Percentiles rank a stretch among this genome's conserved stretches.
phyloP scores from a whole-genome alignment of 2,329 filamentous ascomycete species.

The Pochonia chlamydosporia region DNA sequence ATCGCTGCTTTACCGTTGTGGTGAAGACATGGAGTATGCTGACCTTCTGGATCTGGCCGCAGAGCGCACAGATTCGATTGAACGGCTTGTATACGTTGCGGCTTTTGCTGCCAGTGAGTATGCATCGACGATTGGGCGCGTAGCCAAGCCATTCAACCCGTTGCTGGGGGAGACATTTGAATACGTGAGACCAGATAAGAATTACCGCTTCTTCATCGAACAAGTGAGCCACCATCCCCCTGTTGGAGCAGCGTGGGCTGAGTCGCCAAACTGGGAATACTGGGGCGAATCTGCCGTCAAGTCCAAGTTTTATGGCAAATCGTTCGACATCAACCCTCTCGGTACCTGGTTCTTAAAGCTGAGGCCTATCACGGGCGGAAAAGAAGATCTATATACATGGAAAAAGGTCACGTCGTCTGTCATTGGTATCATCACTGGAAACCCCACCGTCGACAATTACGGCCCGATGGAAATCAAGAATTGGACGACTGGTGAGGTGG shows the following conservation, averaged over 20 bases:
- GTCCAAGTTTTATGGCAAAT: slow-evolving; percentile 96
- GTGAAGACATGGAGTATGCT: slow-evolving; percentile 97
- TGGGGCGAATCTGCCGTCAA: slow-evolving; percentile 93
- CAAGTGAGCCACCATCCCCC: slow-evolving; percentile 98
- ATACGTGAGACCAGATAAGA: slow-evolving; percentile 91
- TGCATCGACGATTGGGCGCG: slow-evolving; percentile 90
- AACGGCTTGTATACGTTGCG: slow-evolving; percentile 89
- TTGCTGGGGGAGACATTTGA: slow-evolving; percentile 95
- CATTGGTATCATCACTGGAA: slow-evolving; percentile 97
- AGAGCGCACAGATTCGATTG: slow-evolving; percentile 77
- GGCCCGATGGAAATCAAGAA: slow-evolving; percentile 97
- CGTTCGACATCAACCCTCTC: slow-evolving; percentile 92
- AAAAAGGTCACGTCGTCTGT: slow-evolving; percentile 98
- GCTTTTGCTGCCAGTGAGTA: slow-evolving; percentile 96
- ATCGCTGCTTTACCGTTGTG: slow-evolving; percentile 87
- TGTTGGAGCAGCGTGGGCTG: slow-evolving; percentile 86
- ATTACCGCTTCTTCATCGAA: slow-evolving; percentile 97
- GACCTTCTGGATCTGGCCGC: slow-evolving; percentile 87
- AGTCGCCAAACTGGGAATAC: slow-evolving; percentile 93
- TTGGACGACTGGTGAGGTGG: slow-evolving; percentile 91
- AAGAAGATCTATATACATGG: slow-evolving; percentile 92
- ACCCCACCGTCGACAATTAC: slow-evolving; percentile 95
- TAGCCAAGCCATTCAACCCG: slow-evolving; percentile 97
- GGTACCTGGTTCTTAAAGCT: slow-evolving; percentile 95
- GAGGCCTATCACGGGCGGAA: slow-evolving; percentile 66